Percentiles rank a stretch among this genome's conserved stretches.
Evolutionary conservation across 352 stramenopile genomes (phyloP).

Genomic region (Globisporangium mamillatum): DNA sequence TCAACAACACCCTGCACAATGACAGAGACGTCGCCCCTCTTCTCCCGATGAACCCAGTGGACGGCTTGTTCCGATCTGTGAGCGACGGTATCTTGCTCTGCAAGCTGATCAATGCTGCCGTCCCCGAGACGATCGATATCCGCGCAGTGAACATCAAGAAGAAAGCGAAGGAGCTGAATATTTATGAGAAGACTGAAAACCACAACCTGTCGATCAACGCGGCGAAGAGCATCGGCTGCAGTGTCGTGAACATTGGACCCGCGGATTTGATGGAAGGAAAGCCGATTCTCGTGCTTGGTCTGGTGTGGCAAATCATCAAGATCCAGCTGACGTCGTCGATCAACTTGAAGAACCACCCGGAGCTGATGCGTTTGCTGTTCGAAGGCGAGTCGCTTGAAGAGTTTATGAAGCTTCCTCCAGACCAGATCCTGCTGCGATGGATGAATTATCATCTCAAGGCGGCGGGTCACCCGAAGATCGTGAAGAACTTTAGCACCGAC

Average conservation of each 20-base stretch:
- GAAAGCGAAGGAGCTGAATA: constrained; percentile 77
- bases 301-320: constrained; percentile 95
- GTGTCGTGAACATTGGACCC: constrained; percentile 92
- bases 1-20: constrained; percentile 85
- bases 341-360: constrained; percentile 91
- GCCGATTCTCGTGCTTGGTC: constrained; percentile 88
- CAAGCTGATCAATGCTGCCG: constrained; percentile 90
- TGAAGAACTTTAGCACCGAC: constrained; percentile 80
- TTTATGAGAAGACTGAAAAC: constrained; percentile 89
- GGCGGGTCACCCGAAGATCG: constrained; percentile 61
- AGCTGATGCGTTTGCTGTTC: constrained; percentile 83
- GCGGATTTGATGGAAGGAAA: constrained; percentile 80
- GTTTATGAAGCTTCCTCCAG: constrained; percentile 89
- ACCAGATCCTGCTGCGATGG: constrained; percentile 92
- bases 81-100: constrained; percentile 87
- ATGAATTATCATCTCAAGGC: constrained; percentile 92
- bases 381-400: constrained; percentile 86
- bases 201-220: constrained; percentile 93
- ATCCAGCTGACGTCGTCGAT: constrained; percentile 91
- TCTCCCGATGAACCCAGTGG: constrained; percentile 77
- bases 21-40: constrained; percentile 61
- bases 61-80: constrained; percentile 80
- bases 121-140: constrained; percentile 91
- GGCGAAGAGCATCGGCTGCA: constrained; percentile 91
- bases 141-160: constrained; percentile 84